Conservation (phyloP, 176 grass and related monocot species). For the Hyparrhenia diplandra region DNA sequence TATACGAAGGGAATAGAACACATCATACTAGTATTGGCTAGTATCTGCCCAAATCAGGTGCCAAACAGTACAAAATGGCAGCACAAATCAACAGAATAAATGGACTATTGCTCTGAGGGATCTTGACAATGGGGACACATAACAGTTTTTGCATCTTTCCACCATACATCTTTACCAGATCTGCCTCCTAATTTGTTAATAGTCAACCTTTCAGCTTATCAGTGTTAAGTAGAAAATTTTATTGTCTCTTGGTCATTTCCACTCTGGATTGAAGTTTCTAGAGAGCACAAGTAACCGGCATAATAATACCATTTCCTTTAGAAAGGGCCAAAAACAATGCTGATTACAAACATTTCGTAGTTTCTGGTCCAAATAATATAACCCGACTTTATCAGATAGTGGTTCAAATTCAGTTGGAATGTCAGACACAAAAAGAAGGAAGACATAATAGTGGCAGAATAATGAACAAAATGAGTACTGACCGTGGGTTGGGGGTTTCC, state of each 20-base stretch:
- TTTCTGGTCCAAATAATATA: not conserved
- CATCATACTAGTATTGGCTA: not conserved
- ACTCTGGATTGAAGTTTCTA: not conserved
- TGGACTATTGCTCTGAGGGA: not conserved
- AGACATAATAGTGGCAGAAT: not conserved
- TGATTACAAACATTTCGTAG: not conserved
- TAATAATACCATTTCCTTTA: conserved; percentile 1
- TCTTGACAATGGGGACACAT: not conserved
- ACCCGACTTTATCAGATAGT: not conserved
- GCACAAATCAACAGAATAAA: not conserved
- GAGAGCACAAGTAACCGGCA: not conserved
- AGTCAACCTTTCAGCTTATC: not conserved
- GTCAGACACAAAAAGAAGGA: not conserved
- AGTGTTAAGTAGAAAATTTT: not conserved
- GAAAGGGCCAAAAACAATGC: not conserved
- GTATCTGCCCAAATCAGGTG: not conserved
- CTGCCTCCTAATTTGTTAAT: conserved; percentile 12
- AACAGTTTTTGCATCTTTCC: not conserved
- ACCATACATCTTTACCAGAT: conserved; percentile 5
- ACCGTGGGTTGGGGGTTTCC: conserved; percentile 99
- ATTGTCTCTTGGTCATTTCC: not conserved
- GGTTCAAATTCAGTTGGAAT: not conserved
- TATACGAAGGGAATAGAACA: not conserved
- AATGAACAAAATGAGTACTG: conserved; percentile 18
- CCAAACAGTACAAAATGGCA: not conserved